phyloP scores from a whole-genome alignment of 495 filamentous ascomycete species.

The Tuber calosporum region DNA sequence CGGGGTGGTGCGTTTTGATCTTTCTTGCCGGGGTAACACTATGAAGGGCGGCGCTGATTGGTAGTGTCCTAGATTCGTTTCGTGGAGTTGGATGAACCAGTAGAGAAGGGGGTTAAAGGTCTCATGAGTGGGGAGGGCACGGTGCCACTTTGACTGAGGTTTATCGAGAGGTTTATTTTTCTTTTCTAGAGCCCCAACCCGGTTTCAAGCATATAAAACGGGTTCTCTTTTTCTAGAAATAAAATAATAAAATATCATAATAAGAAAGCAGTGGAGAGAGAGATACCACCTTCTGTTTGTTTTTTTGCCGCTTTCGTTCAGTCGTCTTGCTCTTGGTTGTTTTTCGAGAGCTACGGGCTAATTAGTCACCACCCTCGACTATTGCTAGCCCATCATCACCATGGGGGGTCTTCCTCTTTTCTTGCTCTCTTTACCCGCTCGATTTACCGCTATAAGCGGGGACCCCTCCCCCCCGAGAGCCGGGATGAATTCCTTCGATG shows the following conservation, averaged over 20 bases:
- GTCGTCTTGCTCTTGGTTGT: background rate
- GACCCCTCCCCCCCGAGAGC: background rate
- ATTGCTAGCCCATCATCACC: background rate
- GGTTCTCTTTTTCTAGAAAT: background rate
- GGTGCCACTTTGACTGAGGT: background rate
- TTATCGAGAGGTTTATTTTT: background rate
- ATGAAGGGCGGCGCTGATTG: slow-evolving; percentile 8
- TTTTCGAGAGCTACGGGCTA: background rate
- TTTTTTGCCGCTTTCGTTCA: background rate
- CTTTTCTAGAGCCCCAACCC: background rate
- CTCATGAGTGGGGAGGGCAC: background rate
- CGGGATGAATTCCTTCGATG: background rate
- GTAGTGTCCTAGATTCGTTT: slow-evolving; percentile 18
- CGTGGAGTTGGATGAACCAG: slow-evolving; percentile 13
- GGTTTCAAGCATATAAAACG: background rate
- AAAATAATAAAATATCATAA: no score
- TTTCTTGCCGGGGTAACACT: background rate
- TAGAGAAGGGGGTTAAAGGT: slow-evolving; percentile 13
- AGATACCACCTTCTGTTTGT: background rate
- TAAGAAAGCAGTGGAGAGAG: no score
- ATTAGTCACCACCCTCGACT: background rate
- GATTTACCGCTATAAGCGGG: background rate
- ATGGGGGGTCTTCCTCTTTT: background rate
- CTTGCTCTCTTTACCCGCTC: background rate
- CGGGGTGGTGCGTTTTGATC: slow-evolving; percentile 23